Conservation (phyloP, 768 basidiomycete genomes). For the Hericium rajendrae region DNA sequence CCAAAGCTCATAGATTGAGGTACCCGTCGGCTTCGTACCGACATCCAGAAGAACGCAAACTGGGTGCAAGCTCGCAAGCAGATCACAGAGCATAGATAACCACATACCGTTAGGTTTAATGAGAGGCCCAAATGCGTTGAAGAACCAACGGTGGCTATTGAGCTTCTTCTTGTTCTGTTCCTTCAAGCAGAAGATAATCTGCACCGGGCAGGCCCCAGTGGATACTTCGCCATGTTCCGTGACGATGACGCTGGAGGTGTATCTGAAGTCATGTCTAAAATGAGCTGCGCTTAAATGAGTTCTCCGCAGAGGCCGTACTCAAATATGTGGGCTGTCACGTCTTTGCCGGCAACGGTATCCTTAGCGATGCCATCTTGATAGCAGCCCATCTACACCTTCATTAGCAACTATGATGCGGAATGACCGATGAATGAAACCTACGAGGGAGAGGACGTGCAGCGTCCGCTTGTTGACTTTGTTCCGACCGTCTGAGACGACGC, state of each 20-base stretch:
- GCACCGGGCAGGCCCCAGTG: constrained; percentile 67
- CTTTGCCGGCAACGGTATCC: constrained; percentile 80
- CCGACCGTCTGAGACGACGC: constrained; percentile 78
- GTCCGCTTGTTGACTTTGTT: constrained; percentile 86
- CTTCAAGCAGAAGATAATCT: constrained; percentile 85
- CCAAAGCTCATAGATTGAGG: constrained; percentile 95
- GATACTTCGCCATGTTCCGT: constrained; percentile 75
- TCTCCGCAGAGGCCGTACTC: constrained; percentile 39
- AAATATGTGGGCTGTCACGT: constrained; percentile 90
- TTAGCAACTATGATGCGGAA: constrained; percentile 2
- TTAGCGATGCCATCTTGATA: constrained; percentile 89
- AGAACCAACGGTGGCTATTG: constrained; percentile 95
- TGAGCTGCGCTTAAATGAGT: background rate
- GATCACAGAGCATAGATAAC: background rate
- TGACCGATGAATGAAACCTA: constrained; percentile 23
- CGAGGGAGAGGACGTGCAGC: constrained; percentile 77
- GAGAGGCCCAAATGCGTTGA: constrained; percentile 88
- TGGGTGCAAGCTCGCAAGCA: constrained; percentile 16
- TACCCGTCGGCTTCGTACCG: constrained; percentile 90
- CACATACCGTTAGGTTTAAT: constrained; percentile 69
- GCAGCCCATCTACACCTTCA: constrained; percentile 57
- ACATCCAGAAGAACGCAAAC: constrained; percentile 92
- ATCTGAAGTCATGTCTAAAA: constrained; percentile 30
- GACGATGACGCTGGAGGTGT: constrained; percentile 71
- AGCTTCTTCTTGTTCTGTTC: constrained; percentile 97